Conservation (phyloP, 495 filamentous ascomycete species). For the Jackrogersella multiformis region DNA sequence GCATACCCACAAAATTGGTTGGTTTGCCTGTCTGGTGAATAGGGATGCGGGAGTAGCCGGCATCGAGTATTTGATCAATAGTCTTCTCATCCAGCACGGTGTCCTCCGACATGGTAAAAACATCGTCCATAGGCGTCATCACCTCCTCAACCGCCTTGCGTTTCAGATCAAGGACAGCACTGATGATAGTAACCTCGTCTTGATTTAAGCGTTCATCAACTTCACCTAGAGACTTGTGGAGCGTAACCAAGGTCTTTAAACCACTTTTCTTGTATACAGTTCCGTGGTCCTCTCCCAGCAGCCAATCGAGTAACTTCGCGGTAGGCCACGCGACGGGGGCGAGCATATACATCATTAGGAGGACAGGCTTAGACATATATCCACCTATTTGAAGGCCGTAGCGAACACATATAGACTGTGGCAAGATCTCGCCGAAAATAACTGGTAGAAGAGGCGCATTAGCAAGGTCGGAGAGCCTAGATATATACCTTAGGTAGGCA, state of each 20-base stretch:
- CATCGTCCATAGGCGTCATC: constrained; percentile 98
- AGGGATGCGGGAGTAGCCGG: constrained; percentile 94
- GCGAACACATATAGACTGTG: constrained; percentile 94
- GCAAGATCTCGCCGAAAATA: constrained; percentile 96
- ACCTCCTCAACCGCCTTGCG: constrained; percentile 93
- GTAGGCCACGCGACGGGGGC: constrained; percentile 87
- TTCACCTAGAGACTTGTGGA: constrained; percentile 89
- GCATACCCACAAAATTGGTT: constrained; percentile 93
- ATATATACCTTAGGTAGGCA: background rate
- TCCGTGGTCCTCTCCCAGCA: constrained; percentile 91
- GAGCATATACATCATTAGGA: constrained; percentile 90
- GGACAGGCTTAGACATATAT: constrained; percentile 89
- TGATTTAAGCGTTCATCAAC: constrained; percentile 90
- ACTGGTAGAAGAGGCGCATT: constrained; percentile 60
- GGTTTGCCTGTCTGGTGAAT: constrained; percentile 87
- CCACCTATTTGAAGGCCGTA: constrained; percentile 97
- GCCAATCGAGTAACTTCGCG: constrained; percentile 85
- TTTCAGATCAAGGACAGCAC: constrained; percentile 93
- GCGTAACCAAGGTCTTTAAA: constrained; percentile 78
- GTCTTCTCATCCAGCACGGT: constrained; percentile 89
- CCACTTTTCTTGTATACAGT: constrained; percentile 97
- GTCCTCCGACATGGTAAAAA: constrained; percentile 93
- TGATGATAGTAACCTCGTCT: constrained; percentile 98
- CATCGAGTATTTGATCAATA: constrained; percentile 90
- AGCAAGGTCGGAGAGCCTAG: background rate